Percentiles rank a stretch among this genome's conserved stretches.
These are phyloP conservation scores for Suillus lakei DNA, from an alignment of 768 basidiomycete genomes.

Conservation along the genomic window DNA sequence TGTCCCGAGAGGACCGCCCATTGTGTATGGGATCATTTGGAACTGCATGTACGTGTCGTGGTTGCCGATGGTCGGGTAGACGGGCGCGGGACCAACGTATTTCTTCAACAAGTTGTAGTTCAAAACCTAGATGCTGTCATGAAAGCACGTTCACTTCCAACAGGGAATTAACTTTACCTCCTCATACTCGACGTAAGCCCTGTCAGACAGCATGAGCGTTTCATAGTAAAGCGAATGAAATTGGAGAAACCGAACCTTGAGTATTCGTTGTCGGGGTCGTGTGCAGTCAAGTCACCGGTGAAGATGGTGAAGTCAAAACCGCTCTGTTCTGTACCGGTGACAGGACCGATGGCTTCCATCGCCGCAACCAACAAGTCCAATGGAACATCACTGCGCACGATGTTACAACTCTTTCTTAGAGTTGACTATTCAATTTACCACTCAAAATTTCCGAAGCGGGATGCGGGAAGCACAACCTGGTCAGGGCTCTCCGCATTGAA, in stretches of 20 bases:
- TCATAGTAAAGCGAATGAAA: background rate
- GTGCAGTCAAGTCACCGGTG: constrained; percentile 77
- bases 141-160: background rate
- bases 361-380: constrained; percentile 59
- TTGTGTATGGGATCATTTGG: constrained; percentile 45
- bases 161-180: constrained; percentile 47
- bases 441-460: constrained; percentile 62
- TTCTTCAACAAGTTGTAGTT: constrained; percentile 66
- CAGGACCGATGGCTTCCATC: constrained; percentile 65
- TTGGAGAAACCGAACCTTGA: constrained; percentile 47
- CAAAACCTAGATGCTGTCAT: constrained; percentile 44
- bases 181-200: constrained; percentile 61
- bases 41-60: constrained; percentile 62
- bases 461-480: constrained; percentile 54
- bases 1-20: constrained; percentile 36
- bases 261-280: constrained; percentile 70
- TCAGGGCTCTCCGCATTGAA: constrained; percentile 54
- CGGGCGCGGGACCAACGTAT: constrained; percentile 61
- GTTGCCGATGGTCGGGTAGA: constrained; percentile 75
- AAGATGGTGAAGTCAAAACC: constrained; percentile 71
- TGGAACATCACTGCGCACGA: constrained; percentile 57
- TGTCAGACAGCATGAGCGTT: constrained; percentile 22
- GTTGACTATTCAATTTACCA: constrained; percentile 43
- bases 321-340: constrained; percentile 60
- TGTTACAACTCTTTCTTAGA: background rate